Evolutionary conservation across 2,329 filamentous ascomycete species (phyloP).

Genomic region (Ilyonectria robusta): DNA sequence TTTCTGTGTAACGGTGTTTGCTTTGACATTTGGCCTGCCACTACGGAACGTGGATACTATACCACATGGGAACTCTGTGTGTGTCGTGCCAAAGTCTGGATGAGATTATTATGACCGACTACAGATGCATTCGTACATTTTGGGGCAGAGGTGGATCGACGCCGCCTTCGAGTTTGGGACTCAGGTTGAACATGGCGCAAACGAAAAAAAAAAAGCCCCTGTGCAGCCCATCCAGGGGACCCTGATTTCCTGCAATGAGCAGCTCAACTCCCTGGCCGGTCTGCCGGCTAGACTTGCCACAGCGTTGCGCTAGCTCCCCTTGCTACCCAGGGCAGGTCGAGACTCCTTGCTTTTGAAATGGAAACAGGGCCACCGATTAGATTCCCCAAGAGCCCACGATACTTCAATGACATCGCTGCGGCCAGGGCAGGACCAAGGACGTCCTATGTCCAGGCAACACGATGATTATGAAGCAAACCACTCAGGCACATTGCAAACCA

Average conservation of each 20-base stretch:
- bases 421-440: not conserved
- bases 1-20: not conserved
- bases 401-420: not conserved
- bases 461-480: no score
- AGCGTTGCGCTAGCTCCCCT: conserved; percentile 15
- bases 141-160: conserved; percentile 9
- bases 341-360: conserved; percentile 7
- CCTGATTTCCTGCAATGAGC: conserved; percentile 17
- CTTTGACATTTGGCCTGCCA: not conserved
- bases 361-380: not conserved
- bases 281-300: conserved; percentile 1
- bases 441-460: not conserved
- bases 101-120: not conserved
- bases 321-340: conserved; percentile 1
- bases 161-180: conserved; percentile 1
- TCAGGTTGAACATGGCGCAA: conserved; percentile 16
- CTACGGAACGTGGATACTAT: conserved; percentile 1
- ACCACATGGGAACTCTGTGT: not conserved
- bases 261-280: conserved; percentile 13
- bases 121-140: not conserved
- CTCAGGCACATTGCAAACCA: not conserved
- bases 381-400: not conserved
- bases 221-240: conserved; percentile 20
- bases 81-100: not conserved
- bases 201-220: conserved; percentile 18